Evolutionary conservation across 371 early-diverging fungal genomes (phyloP).

Genomic region (Mortierella sp.): DNA sequence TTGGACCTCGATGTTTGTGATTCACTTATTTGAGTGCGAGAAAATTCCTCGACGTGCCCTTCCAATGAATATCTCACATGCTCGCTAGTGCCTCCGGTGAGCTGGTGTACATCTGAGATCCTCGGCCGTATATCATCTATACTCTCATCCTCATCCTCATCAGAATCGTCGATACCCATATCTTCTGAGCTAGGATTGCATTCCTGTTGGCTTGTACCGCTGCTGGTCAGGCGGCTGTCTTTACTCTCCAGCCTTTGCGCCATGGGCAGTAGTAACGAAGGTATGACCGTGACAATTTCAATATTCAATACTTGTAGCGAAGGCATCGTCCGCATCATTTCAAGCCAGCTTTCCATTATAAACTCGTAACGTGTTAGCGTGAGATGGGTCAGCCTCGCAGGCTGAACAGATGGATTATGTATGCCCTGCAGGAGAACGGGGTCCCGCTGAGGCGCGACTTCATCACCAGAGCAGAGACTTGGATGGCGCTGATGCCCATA

Average conservation of each 20-base stretch:
- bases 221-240: background rate
- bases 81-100: too few species aligned
- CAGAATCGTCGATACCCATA: too few species aligned
- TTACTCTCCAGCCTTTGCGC: background rate
- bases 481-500: too few species aligned
- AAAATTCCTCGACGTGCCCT: too few species aligned
- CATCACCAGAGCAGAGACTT: too few species aligned
- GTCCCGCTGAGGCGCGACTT: background rate
- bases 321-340: constrained; percentile 28
- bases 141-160: too few species aligned
- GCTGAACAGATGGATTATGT: background rate
- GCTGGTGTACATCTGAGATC: too few species aligned
- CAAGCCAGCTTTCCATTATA: constrained; percentile 25
- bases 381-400: constrained; percentile 16
- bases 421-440: background rate
- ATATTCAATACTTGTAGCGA: constrained; percentile 24
- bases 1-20: background rate
- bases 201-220: too few species aligned
- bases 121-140: too few species aligned
- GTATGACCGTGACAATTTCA: constrained; percentile 8
- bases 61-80: too few species aligned
- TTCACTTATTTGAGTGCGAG: too few species aligned
- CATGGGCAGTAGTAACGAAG: background rate
- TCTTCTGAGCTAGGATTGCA: too few species aligned
- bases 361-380: constrained; percentile 20